Conservation (phyloP, 352 stramenopile genomes). For the Phytophthora pseudosyringae region DNA sequence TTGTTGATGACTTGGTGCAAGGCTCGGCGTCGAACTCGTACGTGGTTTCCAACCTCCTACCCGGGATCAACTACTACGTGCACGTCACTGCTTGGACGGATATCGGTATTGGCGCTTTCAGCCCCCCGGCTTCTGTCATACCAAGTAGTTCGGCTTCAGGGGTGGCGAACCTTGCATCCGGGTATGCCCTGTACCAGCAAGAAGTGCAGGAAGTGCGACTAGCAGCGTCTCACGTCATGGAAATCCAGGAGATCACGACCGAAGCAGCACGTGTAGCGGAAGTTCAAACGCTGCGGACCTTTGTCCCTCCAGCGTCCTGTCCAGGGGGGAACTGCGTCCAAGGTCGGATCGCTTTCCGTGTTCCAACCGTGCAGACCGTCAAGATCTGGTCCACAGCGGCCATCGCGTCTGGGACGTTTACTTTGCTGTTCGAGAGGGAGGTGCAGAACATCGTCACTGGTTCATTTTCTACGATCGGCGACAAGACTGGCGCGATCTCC, state of each 20-base stretch:
- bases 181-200: constrained; percentile 58
- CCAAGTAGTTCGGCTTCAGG: constrained; percentile 54
- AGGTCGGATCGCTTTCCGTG: constrained; percentile 66
- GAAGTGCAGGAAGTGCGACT: constrained; percentile 79
- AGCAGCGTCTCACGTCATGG: constrained; percentile 66
- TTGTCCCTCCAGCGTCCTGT: constrained; percentile 48
- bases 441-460: constrained; percentile 29
- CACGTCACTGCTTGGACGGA: constrained; percentile 66
- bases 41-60: constrained; percentile 54
- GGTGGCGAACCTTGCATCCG: constrained; percentile 60
- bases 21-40: constrained; percentile 61
- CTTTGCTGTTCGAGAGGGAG: constrained; percentile 51
- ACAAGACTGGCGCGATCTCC: constrained; percentile 33
- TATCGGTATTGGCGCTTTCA: constrained; percentile 61
- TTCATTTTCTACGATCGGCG: constrained; percentile 35
- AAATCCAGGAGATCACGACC: constrained; percentile 75
- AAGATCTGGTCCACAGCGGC: constrained; percentile 53
- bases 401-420: constrained; percentile 60
- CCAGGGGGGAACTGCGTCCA: constrained; percentile 54
- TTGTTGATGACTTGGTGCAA: constrained; percentile 50
- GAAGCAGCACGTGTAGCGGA: constrained; percentile 67
- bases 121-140: constrained; percentile 38
- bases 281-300: constrained; percentile 77
- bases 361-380: constrained; percentile 81
- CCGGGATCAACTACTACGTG: constrained; percentile 75